These are phyloP conservation scores for Sutorius australiensis DNA, from an alignment of 768 basidiomycete genomes.

Conservation along the genomic window DNA sequence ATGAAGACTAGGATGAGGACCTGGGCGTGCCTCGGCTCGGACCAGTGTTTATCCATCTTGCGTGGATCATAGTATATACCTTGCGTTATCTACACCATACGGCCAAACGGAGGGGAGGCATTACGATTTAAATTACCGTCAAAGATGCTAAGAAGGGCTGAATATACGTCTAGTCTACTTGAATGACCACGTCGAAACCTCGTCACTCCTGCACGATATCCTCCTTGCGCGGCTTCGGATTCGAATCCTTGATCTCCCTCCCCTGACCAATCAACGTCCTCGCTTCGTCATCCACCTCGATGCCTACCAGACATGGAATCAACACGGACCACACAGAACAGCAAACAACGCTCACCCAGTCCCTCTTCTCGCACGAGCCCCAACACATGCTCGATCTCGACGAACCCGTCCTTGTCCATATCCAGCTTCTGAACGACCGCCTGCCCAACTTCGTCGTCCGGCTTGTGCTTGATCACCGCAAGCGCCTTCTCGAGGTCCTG, in stretches of 20 bases:
- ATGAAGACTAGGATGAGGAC: background rate
- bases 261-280: conserved; percentile 81
- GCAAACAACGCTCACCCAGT: conserved; percentile 47
- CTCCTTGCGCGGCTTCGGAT: conserved; percentile 82
- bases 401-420: conserved; percentile 92
- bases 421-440: conserved; percentile 91
- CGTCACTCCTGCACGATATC: conserved; percentile 81
- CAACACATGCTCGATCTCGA: conserved; percentile 92
- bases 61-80: conserved; percentile 1
- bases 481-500: conserved; percentile 88
- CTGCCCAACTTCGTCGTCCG: conserved; percentile 84
- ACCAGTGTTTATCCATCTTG: too few species aligned
- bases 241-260: conserved; percentile 70
- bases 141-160: background rate
- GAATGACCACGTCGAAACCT: conserved; percentile 1
- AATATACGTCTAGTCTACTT: conserved; percentile 11
- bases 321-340: background rate
- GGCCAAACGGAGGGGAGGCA: too few species aligned
- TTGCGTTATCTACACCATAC: background rate
- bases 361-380: conserved; percentile 87
- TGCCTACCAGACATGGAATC: conserved; percentile 42
- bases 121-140: too few species aligned
- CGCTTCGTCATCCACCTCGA: conserved; percentile 81
- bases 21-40: too few species aligned
- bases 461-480: conserved; percentile 89